phyloP scores from a whole-genome alignment of 1,284 basidiomycete species.

The Ustilago cynodontis region DNA sequence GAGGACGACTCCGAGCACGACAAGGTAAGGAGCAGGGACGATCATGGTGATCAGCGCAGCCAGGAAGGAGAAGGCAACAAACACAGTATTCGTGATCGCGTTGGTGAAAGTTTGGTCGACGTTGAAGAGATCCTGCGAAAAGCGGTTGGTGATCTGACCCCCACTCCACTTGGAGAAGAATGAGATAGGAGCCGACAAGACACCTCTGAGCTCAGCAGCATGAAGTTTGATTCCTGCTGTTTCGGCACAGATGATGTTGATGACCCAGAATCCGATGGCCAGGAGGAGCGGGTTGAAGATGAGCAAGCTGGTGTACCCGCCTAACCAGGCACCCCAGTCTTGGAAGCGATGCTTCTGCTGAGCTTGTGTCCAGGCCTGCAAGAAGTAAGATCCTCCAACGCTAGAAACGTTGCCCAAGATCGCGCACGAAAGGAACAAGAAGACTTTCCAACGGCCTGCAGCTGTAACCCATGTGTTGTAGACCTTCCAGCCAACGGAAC shows the following conservation, averaged over 20 bases:
- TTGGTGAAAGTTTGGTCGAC: conserved; percentile 43
- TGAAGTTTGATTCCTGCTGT: conserved; percentile 46
- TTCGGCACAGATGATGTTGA: conserved; percentile 12
- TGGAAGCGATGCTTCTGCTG: conserved; percentile 34
- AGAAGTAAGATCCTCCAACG: conserved; percentile 20
- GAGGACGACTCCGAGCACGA: conserved; percentile 21
- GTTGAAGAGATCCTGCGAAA: conserved; percentile 59
- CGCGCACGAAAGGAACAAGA: conserved; percentile 1
- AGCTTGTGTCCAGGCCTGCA: conserved; percentile 45
- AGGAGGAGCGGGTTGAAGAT: conserved; percentile 15
- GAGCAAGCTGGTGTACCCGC: conserved; percentile 19
- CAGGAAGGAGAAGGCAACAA: conserved; percentile 15
- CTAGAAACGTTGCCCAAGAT: neutral
- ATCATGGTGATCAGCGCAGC: conserved; percentile 35
- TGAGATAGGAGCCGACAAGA: conserved; percentile 42
- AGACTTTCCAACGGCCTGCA: conserved; percentile 20
- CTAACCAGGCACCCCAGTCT: conserved; percentile 27
- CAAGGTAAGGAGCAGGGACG: conserved; percentile 52
- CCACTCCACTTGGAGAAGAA: conserved; percentile 50
- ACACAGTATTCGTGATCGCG: conserved; percentile 26
- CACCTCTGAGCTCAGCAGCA: conserved; percentile 29
- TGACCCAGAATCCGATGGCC: conserved; percentile 19
- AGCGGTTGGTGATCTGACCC: conserved; percentile 58
- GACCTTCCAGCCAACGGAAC: conserved; percentile 35
- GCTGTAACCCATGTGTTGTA: conserved; percentile 34